These are phyloP conservation scores for Aureobasidium sp. DNA, from an alignment of 2,329 filamentous ascomycete species.

Conservation along the genomic window DNA sequence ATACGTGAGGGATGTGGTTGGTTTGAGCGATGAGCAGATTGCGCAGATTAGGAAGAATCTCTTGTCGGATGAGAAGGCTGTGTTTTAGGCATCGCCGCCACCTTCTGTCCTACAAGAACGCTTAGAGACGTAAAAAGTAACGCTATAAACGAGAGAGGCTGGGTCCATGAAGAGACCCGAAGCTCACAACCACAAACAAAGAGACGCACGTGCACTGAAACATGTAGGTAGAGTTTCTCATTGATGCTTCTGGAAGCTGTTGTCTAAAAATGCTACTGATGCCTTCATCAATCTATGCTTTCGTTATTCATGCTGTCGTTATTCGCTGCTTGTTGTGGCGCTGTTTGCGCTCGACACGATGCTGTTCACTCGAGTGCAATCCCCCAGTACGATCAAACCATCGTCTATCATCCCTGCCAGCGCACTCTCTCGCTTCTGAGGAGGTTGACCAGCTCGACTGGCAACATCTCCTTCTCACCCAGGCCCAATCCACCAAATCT, in stretches of 20 bases:
- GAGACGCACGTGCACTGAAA: neutral
- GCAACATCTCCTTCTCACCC: constrained; percentile 21
- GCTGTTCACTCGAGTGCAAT: neutral
- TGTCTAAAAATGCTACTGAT: neutral
- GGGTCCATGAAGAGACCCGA: too few relatives aligned
- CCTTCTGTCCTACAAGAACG: too few relatives aligned
- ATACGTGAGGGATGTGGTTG: constrained; percentile 52
- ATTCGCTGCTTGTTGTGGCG: neutral
- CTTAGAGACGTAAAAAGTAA: too few relatives aligned
- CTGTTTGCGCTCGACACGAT: neutral
- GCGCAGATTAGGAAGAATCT: constrained; percentile 44
- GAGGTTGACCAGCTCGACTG: constrained; percentile 21
- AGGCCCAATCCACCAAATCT: constrained; percentile 21
- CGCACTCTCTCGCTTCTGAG: constrained; percentile 21
- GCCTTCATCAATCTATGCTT: neutral
- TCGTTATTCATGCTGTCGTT: constrained; percentile 3
- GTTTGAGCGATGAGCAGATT: constrained; percentile 48
- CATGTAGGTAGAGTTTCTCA: neutral
- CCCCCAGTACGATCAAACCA: neutral
- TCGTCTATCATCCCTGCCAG: constrained; percentile 18
- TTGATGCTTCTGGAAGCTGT: neutral
- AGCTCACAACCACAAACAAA: neutral
- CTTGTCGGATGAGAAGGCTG: neutral
- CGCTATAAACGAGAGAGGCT: too few relatives aligned
- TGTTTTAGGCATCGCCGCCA: neutral